Evolutionary conservation across 2,329 filamentous ascomycete genomes (phyloP), one percentile per base, ranked within the genome.

Genomic region (Xylaria sp.): DNA sequence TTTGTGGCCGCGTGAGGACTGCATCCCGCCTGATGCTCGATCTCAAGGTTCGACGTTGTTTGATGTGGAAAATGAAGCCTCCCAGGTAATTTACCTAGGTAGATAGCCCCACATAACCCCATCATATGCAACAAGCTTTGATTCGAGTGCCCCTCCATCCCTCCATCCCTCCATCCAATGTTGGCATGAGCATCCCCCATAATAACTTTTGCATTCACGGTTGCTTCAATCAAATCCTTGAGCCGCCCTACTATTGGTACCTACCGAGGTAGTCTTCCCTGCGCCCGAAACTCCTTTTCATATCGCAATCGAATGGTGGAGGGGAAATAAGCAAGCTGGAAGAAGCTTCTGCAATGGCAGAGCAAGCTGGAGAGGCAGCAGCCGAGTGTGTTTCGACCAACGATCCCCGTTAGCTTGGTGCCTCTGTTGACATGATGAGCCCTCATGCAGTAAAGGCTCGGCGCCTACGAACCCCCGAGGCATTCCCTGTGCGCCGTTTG

Each of bases 401-500:
- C 7, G 34, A 34, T 32, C 13, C 13, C 41, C 25, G 7, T 48
- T 36, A 18, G 43, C 41, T 61, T 59, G 28, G 55, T 7, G 6
- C 25, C 18, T 70, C 43, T 46, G 43, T 36, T 68, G 32, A 68
- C 52, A 53, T 12, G 12, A 52, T 60, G 57, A 4, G 15, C 50
- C 12, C 12, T 13, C 58, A 53, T 57, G 25, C 63, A 82, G 82
- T 70, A 83, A 86, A 75, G 86, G 85, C 78, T 81, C 80, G 36
- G 83, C 87, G 46, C 80, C 87, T 56, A 91, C 91, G 68, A 97
- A 97, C 80, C 91, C 92, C 55, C 87, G 93, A 75, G 93, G 93
- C 68, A 97, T 97, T 68, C 93, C 93, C 28, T 88, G 88, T 76
- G 93, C 93, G 71, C 93, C 93, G 6, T 96, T 96, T 79, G 92